Evolutionary conservation across 495 filamentous ascomycete species (phyloP).

Genomic region (Elasticomyces elasticus): DNA sequence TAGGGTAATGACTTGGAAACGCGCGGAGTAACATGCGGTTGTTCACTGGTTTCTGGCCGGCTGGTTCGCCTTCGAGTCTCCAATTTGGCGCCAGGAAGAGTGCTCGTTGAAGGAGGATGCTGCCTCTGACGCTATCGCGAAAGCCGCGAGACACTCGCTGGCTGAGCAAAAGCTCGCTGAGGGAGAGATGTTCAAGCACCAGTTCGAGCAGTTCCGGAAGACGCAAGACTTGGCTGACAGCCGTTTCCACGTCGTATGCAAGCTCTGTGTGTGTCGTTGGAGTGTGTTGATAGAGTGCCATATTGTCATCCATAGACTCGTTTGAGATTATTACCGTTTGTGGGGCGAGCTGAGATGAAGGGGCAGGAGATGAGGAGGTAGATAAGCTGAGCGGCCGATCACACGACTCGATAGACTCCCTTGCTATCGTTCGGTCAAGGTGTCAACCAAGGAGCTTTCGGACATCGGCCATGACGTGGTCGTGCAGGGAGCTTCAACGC

Average conservation of each 20-base stretch:
- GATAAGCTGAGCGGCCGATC: too few species aligned
- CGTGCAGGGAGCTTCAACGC: not conserved
- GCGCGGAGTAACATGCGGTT: conserved; percentile 21
- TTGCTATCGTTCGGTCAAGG: too few species aligned
- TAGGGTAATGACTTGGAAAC: conserved; percentile 20
- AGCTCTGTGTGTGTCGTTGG: not conserved
- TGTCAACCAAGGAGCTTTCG: too few species aligned
- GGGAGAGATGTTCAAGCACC: conserved; percentile 18
- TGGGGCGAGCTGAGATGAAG: too few species aligned
- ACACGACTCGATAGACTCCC: too few species aligned
- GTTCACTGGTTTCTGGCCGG: conserved; percentile 12
- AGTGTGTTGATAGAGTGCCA: too few species aligned
- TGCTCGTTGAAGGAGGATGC: conserved; percentile 13
- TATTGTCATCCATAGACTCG: too few species aligned
- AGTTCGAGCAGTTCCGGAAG: conserved; percentile 24
- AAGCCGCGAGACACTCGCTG: conserved; percentile 30
- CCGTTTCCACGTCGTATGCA: not conserved
- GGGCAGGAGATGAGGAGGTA: too few species aligned
- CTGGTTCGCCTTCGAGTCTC: conserved; percentile 4
- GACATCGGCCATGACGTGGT: too few species aligned
- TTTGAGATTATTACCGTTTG: too few species aligned
- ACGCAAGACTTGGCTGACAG: conserved; percentile 12
- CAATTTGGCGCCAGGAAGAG: conserved; percentile 25
- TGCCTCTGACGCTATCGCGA: conserved; percentile 23
- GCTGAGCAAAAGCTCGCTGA: conserved; percentile 20